Evolutionary conservation across 257 asterid species (phyloP), one percentile per base, ranked within the genome.

Genomic region (Catharanthus roseus): DNA sequence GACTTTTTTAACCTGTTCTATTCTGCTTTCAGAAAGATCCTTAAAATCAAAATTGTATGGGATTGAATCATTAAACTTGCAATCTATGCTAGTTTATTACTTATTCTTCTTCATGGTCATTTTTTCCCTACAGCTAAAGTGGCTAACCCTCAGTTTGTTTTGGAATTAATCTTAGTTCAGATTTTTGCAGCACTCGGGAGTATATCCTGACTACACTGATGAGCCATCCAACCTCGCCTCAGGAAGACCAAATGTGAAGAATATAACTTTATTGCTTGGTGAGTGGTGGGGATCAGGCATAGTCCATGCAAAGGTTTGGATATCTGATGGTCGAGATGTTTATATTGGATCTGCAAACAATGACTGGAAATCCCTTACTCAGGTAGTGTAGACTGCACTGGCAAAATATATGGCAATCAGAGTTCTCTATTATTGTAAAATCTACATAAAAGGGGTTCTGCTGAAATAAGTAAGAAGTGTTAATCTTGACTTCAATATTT

Each of bases 241-340:
- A 21, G 92, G 95, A 69, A 84, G 91, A 80, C 85, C 90, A 33
- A 89, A 89, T 72, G 97, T 91, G 76, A 77, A 87, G 83, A 89
- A 77, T 70, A 85, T 87, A 10, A 91, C 97, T 19, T 84, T 91
- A 77, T 72, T 89, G 68, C 85, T 89, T 10, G 72, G 78, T 44
- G 85, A 91, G 56, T 91, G 97, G 97, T 85, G 88, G 90, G 97
- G 92, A 76, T 91, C 97, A 53, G 97, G 97, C 42, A 76, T 91
- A 55, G 90, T 91, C 51, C 96, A 91, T 77, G 84, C 97, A 57
- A 91, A 91, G 86, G 93, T 91, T 75, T 91, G 97, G 96, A 86
- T 91, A 78, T 91, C 96, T 24, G 96, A 91, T 79, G 72, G 74
- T 38, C 81, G 47, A 76, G 95, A 86, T 76, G 83, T 89, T 63